Base-by-base conservation (phyloP, 441 rosid species). In the Populus trichocarpa region DNA sequence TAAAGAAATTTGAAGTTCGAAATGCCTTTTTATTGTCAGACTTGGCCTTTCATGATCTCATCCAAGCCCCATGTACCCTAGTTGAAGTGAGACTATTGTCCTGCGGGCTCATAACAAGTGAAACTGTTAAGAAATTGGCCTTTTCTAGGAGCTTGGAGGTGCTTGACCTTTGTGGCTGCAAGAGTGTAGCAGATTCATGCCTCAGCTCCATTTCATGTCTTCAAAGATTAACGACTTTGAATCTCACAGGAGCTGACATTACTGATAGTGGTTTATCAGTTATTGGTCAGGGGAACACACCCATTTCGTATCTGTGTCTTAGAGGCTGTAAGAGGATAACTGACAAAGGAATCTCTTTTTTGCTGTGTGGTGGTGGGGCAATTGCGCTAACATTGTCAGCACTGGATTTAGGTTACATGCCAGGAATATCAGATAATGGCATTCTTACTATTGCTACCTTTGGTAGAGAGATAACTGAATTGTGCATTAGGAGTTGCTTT, bases 261-360 rank as follows among this genome's bases (percentile, higher is more conserved):
- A 90, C 96, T 2, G 92, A 91, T 75, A 72, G 64, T 71, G 93
- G 92, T 40, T 81, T 91, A 84, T 82, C 72, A 8, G 70, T 76
- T 66, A 89, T 89, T 22, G 79, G 89, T 76, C 82, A 86, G 67
- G 86, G 86, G 12, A 84, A 82, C 82, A 74, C 84, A 22, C 91
- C 89, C 38, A 88, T 91, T 72, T 68, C 74, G 8, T 83, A 72
- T 78, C 75, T 91, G 64, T 87, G 85, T 65, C 91, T 91, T 71
- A 88, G 92, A 73, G 89, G 91, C 71, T 91, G 96, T 78, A 88
- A 81, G 86, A 83, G 93, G 80, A 85, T 91, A 78, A 83, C 91
- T 30, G 90, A 91, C 81, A 84, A 81, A 83, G 96, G 96, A 80
- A 81, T 91, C 28, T 81, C 83, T 7, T 13, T 70, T 84, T 84